These are phyloP conservation scores for Colletotrichum sp. DNA, from an alignment of 2,329 filamentous ascomycete genomes.

Conservation along the genomic window DNA sequence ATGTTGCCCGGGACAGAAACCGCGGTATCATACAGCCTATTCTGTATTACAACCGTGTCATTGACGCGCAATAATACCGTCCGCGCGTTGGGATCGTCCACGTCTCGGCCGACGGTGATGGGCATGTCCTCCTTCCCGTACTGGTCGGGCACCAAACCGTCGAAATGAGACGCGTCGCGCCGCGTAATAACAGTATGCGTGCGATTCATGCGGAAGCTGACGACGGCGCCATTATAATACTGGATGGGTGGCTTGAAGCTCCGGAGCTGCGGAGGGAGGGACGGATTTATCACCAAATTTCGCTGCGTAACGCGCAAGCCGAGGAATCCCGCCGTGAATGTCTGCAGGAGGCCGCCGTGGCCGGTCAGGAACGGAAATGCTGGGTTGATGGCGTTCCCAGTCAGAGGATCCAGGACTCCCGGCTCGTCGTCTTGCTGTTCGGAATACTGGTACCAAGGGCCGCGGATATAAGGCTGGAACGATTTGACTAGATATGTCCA, in stretches of 20 bases:
- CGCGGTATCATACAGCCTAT: background rate
- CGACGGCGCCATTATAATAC: conserved; percentile 34
- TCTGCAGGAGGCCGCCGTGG: conserved; percentile 72
- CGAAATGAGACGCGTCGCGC: background rate
- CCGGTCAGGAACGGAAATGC: conserved; percentile 76
- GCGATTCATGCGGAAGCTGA: conserved; percentile 26
- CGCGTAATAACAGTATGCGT: conserved; percentile 27
- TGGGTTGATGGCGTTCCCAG: conserved; percentile 59
- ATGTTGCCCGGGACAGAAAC: background rate
- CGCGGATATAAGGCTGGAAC: conserved; percentile 66
- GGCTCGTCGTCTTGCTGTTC: conserved; percentile 70
- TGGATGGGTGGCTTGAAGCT: conserved; percentile 39
- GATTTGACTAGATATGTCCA: conserved; percentile 71
- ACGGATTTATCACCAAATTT: conserved; percentile 66
- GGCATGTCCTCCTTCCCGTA: background rate
- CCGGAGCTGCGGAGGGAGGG: conserved; percentile 62
- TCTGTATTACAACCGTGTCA: background rate
- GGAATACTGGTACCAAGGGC: conserved; percentile 73
- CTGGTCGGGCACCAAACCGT: background rate
- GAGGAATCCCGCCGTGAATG: conserved; percentile 70
- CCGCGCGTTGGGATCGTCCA: background rate
- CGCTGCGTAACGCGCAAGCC: conserved; percentile 66
- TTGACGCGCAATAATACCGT: background rate
- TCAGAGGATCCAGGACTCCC: conserved; percentile 52
- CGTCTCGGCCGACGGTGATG: background rate